Evolutionary conservation across 331 rosid species (phyloP).

Genomic region (Stylosanthes scabra): DNA sequence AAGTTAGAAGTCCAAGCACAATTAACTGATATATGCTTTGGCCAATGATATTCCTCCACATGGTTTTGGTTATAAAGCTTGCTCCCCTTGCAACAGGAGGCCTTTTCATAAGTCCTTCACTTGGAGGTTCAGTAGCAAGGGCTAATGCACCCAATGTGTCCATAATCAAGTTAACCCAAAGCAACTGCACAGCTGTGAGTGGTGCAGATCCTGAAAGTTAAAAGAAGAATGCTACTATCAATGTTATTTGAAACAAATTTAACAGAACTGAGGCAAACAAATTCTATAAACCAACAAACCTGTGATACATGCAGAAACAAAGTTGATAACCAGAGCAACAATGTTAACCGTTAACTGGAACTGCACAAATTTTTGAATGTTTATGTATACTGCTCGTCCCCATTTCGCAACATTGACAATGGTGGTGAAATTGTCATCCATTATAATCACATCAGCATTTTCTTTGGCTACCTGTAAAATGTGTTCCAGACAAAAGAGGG

Average conservation of each 20-base stretch:
- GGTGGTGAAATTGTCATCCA: conserved; percentile 90
- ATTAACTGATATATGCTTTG: conserved; percentile 88
- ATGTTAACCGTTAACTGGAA: conserved; percentile 95
- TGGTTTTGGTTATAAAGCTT: conserved; percentile 80
- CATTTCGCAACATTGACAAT: conserved; percentile 84
- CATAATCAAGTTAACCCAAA: conserved; percentile 99
- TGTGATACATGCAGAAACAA: conserved; percentile 86
- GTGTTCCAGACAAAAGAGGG: conserved; percentile 17
- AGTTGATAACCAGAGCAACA: conserved; percentile 89
- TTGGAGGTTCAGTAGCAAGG: conserved; percentile 93
- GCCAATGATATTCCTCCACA: conserved; percentile 98
- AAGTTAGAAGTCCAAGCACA: conserved; percentile 68
- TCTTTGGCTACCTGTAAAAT: conserved; percentile 90
- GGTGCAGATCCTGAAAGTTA: conserved; percentile 88
- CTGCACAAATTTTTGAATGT: conserved; percentile 96
- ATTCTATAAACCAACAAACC: conserved; percentile 55
- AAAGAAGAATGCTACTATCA: neutral
- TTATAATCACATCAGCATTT: conserved; percentile 83
- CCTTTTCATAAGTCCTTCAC: conserved; percentile 72
- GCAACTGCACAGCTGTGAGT: conserved; percentile 93
- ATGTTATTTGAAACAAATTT: conserved; percentile 23
- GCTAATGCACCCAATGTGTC: conserved; percentile 98
- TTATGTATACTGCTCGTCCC: conserved; percentile 97
- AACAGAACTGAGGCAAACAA: conserved; percentile 12
- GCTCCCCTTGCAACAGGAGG: conserved; percentile 72